These are phyloP conservation scores for Spinacia oleracea DNA, from an alignment of 179 eudicot genomes.

Conservation along the genomic window DNA sequence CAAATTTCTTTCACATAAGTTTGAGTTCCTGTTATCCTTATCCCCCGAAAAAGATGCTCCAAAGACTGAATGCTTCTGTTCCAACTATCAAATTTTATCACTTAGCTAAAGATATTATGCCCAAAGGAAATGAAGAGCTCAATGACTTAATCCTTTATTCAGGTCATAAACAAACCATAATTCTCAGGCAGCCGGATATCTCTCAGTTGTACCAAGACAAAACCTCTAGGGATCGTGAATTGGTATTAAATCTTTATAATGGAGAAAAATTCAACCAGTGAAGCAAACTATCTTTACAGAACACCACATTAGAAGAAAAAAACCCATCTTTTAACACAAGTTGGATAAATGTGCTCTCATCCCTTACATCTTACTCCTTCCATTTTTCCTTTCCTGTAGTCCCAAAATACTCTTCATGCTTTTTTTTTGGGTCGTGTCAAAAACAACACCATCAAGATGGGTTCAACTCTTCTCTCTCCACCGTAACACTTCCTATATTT, in stretches of 20 bases:
- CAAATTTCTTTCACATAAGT: not conserved
- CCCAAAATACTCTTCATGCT: too few species aligned
- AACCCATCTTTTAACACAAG: not conserved
- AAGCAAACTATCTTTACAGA: not conserved
- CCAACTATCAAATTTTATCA: not conserved
- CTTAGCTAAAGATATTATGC: not conserved
- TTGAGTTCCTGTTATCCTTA: not conserved
- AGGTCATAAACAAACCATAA: not conserved
- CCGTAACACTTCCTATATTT: too few species aligned
- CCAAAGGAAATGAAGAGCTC: not conserved
- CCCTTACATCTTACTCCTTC: not conserved
- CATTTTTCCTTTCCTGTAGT: too few species aligned
- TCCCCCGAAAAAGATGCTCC: not conserved
- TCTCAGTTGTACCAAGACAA: not conserved
- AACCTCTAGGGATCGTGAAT: not conserved
- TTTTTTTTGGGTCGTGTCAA: too few species aligned
- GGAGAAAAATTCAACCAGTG: not conserved
- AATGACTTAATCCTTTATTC: not conserved
- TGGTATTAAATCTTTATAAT: not conserved
- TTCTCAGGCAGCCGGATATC: not conserved
- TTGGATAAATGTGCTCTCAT: not conserved
- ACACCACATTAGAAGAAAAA: not conserved
- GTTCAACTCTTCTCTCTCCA: too few species aligned
- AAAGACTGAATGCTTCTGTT: not conserved
- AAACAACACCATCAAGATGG: too few species aligned